Percentiles rank a stretch among this genome's conserved stretches.
Conservation (phyloP, 2,329 filamentous ascomycete species). For the Scleromitrula shiraiana region DNA sequence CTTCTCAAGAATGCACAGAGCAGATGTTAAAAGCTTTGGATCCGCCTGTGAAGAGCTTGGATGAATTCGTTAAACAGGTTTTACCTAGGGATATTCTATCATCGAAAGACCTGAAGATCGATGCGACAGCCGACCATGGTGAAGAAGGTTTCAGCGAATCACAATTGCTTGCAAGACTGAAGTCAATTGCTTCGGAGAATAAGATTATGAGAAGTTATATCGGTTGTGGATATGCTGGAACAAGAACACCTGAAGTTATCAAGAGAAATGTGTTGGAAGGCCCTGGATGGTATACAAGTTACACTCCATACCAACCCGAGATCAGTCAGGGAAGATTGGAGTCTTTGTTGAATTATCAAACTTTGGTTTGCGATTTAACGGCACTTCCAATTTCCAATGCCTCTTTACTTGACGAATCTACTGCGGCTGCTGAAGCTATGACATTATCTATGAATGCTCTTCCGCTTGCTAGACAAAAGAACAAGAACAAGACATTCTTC, state of each 20-base stretch:
- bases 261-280: conserved; percentile 88
- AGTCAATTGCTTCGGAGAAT: conserved; percentile 50
- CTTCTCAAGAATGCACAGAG: conserved; percentile 58
- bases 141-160: conserved; percentile 43
- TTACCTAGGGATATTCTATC: conserved; percentile 74
- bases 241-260: conserved; percentile 81
- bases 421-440: conserved; percentile 92
- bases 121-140: conserved; percentile 30
- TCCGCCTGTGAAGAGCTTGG: conserved; percentile 63
- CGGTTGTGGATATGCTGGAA: conserved; percentile 80
- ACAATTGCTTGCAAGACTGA: conserved; percentile 45
- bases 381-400: conserved; percentile 84
- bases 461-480: conserved; percentile 62
- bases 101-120: conserved; percentile 51
- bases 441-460: conserved; percentile 78
- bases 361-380: conserved; percentile 81
- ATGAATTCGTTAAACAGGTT: conserved; percentile 79
- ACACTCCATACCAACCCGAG: conserved; percentile 94
- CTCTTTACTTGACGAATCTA: conserved; percentile 83
- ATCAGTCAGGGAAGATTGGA: conserved; percentile 93
- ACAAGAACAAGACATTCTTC: conserved; percentile 69
- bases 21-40: conserved; percentile 76
- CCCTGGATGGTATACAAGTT: conserved; percentile 95
- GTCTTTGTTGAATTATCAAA: conserved; percentile 93
- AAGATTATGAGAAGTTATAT: conserved; percentile 62